Base-by-base conservation (phyloP, 1,139 yeast genomes). In the Protomyces macrosporus region DNA sequence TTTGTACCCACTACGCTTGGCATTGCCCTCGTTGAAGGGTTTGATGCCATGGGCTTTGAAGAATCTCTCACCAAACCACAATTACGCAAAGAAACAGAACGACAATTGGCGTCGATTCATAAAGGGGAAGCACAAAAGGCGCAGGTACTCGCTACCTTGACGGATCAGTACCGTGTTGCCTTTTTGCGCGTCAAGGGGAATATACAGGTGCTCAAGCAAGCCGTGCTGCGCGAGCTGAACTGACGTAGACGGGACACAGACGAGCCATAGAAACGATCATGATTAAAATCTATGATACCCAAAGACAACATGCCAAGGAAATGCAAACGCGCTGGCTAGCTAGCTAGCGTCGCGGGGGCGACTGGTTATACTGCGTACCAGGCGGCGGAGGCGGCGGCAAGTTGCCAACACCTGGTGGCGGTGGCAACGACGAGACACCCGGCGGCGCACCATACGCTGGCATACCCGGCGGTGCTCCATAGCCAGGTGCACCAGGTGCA, bases 51-150 rank as follows among this genome's bases (percentile, higher is more conserved):
- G 68, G 90, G 88, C 7, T 81, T 89, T 62, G 82, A 79, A 65
- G 78, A 84, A 60, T 88, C 96, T 0, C 78, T 95, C 65, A 86
- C 97, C 0, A 93, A 93, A 70, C 99, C 99, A 2, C 88, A 88
- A 70, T 76, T 93, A 67, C 78, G 99, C 64, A 86, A 87, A 67
- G 84, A 84, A 55, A 79, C 93, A 72, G 99, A 95, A 71, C 76
- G 74, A 14, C 81, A 84, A 60, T 78, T 95, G 71, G 82, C 79
- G 65, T 80, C 80, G 53, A 88, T 93, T 6, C 87, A 90, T 55
- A 79, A 81, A 0, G 98, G 98, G 0, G 70, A 72, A 3, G 76
- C 78, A 55, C 74, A 82, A 1, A 84, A 82, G 70, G 76, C 77
- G 1, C 80, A 77, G 6, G 95, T 90, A 0, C 72, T 87, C 9